Evolutionary conservation across 495 filamentous ascomycete genomes (phyloP).

Genomic region (Talaromyces thailandensis): DNA sequence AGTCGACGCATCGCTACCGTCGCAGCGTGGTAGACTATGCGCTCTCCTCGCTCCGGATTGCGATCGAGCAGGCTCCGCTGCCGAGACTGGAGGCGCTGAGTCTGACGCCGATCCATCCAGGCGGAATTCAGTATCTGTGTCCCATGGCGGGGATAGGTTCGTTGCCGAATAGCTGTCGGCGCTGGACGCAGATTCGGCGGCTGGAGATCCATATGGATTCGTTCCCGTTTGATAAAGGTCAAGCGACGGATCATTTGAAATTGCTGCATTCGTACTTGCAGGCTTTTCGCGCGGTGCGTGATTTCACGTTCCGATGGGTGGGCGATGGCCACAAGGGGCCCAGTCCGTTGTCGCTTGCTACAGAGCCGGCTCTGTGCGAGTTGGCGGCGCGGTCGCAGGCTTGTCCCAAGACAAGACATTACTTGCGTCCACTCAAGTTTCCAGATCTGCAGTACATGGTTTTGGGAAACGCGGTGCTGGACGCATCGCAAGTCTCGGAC

Average conservation of each 20-base stretch:
- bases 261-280: constrained; percentile 65
- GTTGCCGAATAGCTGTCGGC: constrained; percentile 48
- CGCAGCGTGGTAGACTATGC: constrained; percentile 74
- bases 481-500: constrained; percentile 53
- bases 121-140: constrained; percentile 61
- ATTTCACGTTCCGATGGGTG: constrained; percentile 62
- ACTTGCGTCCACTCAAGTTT: constrained; percentile 43
- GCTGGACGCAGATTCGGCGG: constrained; percentile 65
- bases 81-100: constrained; percentile 51
- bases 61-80: constrained; percentile 58
- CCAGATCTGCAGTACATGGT: constrained; percentile 50
- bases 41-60: constrained; percentile 68
- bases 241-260: constrained; percentile 61
- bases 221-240: constrained; percentile 45
- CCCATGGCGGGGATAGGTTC: constrained; percentile 55
- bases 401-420: constrained; percentile 21
- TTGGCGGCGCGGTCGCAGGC: constrained; percentile 6
- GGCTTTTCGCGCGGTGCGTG: constrained; percentile 51
- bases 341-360: constrained; percentile 56
- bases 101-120: constrained; percentile 57
- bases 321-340: constrained; percentile 47
- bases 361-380: constrained; percentile 47
- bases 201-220: constrained; percentile 59
- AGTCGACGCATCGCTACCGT: constrained; percentile 55
- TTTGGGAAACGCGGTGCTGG: constrained; percentile 57